Base-by-base conservation (phyloP, 2,329 filamentous ascomycete genomes). In the Diatrype stigma region DNA sequence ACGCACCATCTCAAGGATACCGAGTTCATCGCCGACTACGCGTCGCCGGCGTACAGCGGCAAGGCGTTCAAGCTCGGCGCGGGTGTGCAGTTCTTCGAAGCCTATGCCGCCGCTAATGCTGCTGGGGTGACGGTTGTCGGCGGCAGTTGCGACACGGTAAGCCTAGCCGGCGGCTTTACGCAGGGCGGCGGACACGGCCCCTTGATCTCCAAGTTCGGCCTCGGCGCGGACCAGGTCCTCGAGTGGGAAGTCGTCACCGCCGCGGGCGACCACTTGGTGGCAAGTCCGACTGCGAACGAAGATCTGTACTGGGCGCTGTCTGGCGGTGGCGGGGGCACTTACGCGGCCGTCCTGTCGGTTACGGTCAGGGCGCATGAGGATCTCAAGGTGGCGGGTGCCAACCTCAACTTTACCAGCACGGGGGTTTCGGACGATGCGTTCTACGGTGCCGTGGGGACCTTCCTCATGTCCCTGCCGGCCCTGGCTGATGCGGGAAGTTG, bases 121-220 rank as follows among this genome's bases (percentile, higher is more conserved):
- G 44, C 64, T 42, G 68, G 71, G 35, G 51, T 76, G 1, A 59
- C 67, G 6, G 66, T 74, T 4, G 67, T 79, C 4, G 70, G 68
- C 11, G 76, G 76, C 1, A 69, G 73, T 42, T 76, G 73, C 53
- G 63, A 72, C 2, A 73, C 72, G 1, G 76, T 80, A 3, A 77
- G 77, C 3, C 52, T 77, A 12, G 72, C 73, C 1, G 78, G 78
- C 19, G 78, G 78, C 2, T 81, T 76, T 52, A 72, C 65, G 3
- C 74, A 77, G 62, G 77, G 75, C 8, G 77, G 75, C 16, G 78
- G 78, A 0, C 76, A 80, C 52, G 71, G 67, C 2, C 63, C 71
- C 2, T 63, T 80, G 2, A 61, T 62, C 8, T 73, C 72, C 34
- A 4, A 5, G 4, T 35, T 35, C 34, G 12, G 34, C 34, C 34